phyloP scores from a whole-genome alignment of 495 filamentous ascomycete species.

The Penicillium canescens region DNA sequence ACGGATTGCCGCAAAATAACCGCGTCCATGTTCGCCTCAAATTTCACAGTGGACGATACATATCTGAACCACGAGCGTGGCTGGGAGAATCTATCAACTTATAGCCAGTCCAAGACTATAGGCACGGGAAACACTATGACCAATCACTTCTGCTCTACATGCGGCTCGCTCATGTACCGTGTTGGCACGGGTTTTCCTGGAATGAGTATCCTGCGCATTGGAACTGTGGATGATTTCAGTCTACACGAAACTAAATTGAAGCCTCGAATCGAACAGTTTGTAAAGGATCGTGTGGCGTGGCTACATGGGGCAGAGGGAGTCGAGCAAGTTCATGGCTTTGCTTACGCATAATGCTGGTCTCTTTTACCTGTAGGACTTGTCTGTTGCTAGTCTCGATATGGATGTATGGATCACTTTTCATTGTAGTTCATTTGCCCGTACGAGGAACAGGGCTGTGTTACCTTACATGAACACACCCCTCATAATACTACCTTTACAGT shows the following conservation, averaged over 20 bases:
- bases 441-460: too few relatives aligned
- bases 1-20: conserved; percentile 59
- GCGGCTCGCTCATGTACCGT: conserved; percentile 57
- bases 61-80: conserved; percentile 49
- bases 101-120: conserved; percentile 38
- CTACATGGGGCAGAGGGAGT: too few relatives aligned
- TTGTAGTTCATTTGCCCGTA: too few relatives aligned
- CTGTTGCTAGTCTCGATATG: too few relatives aligned
- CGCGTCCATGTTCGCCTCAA: conserved; percentile 59
- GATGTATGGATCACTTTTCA: too few relatives aligned
- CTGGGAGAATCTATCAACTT: conserved; percentile 41
- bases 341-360: too few relatives aligned
- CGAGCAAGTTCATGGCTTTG: too few relatives aligned
- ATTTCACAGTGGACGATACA: conserved; percentile 47
- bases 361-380: too few relatives aligned
- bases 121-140: conserved; percentile 46
- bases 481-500: too few relatives aligned
- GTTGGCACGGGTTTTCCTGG: conserved; percentile 34
- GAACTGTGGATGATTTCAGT: conserved; percentile 55
- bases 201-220: conserved; percentile 47
- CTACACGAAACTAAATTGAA: conserved; percentile 52
- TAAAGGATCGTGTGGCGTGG: too few relatives aligned
- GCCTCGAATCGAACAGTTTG: conserved; percentile 27
- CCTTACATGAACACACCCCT: too few relatives aligned
- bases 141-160: conserved; percentile 55